Evolutionary conservation across 495 filamentous ascomycete genomes (phyloP).

Genomic region (Rostrohypoxylon terebratum): DNA sequence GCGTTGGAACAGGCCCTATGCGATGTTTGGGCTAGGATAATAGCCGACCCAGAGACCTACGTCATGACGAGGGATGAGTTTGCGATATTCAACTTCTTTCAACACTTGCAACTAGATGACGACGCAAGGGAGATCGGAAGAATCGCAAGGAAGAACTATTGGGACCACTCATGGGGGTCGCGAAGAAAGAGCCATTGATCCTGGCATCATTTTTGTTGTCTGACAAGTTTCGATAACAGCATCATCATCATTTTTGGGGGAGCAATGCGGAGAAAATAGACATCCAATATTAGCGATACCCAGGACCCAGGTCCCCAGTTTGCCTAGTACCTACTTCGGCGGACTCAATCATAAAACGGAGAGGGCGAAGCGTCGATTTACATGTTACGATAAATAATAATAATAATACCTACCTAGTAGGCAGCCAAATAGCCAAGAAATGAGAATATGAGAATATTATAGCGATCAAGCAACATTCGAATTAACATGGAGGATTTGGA

Average conservation of each 20-base stretch:
- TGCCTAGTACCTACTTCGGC: background rate
- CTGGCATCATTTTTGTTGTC: background rate
- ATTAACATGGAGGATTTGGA: no score
- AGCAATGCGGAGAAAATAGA: background rate
- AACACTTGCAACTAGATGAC: constrained; percentile 32
- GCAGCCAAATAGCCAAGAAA: no score
- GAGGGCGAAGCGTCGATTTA: background rate
- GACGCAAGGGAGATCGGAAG: constrained; percentile 45
- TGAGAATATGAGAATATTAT: no score
- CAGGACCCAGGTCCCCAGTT: no score
- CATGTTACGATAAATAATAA: background rate
- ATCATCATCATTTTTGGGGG: no score
- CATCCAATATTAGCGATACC: background rate
- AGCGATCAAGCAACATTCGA: no score
- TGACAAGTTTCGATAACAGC: no score
- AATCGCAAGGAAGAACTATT: constrained; percentile 62
- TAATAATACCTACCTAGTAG: no score
- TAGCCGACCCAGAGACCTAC: constrained; percentile 70
- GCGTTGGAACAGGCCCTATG: constrained; percentile 68
- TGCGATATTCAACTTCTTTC: constrained; percentile 81
- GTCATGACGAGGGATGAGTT: constrained; percentile 78
- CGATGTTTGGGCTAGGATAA: constrained; percentile 71
- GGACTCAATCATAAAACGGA: background rate
- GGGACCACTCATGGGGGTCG: constrained; percentile 42
- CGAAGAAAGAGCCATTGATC: background rate